Conservation (phyloP, 2,329 filamentous ascomycete species). For the Aspergillus uvarum region DNA sequence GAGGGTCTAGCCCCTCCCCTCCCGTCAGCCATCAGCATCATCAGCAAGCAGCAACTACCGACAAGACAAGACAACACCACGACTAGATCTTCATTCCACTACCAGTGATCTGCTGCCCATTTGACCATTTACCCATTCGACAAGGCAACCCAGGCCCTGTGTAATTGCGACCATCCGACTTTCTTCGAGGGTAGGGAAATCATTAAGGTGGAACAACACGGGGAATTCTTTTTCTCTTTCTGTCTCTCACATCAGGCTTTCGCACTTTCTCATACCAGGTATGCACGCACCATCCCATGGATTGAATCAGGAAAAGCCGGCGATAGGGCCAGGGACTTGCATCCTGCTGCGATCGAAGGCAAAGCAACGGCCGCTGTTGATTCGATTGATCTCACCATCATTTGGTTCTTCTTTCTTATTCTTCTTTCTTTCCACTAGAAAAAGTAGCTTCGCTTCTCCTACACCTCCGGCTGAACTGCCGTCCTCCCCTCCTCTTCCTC, state of each 20-base stretch:
- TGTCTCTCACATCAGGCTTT: no score
- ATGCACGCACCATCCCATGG: neutral
- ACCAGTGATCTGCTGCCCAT: neutral
- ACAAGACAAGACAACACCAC: neutral
- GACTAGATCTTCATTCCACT: neutral
- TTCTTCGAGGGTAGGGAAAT: no score
- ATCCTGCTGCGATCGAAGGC: neutral
- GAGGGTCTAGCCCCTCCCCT: slow-evolving; percentile 30
- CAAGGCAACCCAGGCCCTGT: neutral
- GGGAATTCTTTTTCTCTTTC: neutral
- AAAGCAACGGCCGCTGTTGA: neutral
- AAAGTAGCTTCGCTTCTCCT: slow-evolving; percentile 11
- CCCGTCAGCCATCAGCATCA: slow-evolving; percentile 5
- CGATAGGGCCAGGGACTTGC: no score
- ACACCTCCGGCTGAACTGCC: slow-evolving; percentile 2
- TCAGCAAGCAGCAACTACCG: neutral
- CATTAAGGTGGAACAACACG: neutral
- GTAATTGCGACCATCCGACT: neutral
- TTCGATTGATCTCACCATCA: neutral
- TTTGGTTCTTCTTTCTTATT: neutral
- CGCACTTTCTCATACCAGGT: neutral
- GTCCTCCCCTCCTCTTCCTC: neutral
- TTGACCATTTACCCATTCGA: neutral
- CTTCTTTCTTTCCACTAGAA: slow-evolving; percentile 3
- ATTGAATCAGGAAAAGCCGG: neutral